Conservation (phyloP, 2,329 filamentous ascomycete genomes). For the Colletotrichum sp. region DNA sequence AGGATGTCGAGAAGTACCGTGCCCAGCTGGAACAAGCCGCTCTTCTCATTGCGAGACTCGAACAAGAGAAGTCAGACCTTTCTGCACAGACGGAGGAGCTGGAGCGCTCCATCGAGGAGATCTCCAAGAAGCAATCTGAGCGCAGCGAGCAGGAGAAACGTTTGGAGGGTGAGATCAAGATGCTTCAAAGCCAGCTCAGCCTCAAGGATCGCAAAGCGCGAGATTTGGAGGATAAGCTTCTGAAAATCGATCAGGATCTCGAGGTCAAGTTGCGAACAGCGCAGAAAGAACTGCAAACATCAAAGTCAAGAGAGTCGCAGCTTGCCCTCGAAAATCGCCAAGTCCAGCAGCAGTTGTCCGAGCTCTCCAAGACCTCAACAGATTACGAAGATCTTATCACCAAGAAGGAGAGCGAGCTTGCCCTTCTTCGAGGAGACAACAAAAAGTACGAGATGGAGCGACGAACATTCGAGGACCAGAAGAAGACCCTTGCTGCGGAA, state of each 20-base stretch:
- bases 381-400: conserved; percentile 94
- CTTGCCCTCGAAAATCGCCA: conserved; percentile 81
- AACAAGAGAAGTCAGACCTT: conserved; percentile 83
- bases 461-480: conserved; percentile 79
- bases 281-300: conserved; percentile 78
- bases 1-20: conserved; percentile 79
- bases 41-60: conserved; percentile 81
- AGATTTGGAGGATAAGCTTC: conserved; percentile 82
- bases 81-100: conserved; percentile 70
- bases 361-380: conserved; percentile 89
- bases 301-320: conserved; percentile 76
- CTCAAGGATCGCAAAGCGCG: conserved; percentile 89
- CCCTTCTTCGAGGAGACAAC: conserved; percentile 82
- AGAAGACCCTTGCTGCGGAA: conserved; percentile 70
- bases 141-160: conserved; percentile 77
- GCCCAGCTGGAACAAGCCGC: conserved; percentile 91
- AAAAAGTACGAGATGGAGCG: conserved; percentile 84
- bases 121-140: conserved; percentile 73
- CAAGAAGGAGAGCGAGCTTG: conserved; percentile 91
- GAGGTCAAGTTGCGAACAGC: conserved; percentile 82
- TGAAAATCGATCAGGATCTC: conserved; percentile 86
- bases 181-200: conserved; percentile 87
- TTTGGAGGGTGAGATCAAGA: conserved; percentile 83
- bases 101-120: conserved; percentile 72
- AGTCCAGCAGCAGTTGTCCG: conserved; percentile 82